A percentile compares a stretch with the other conserved stretches of the same genome.
These are phyloP conservation scores for Cyclotella baltica DNA, from an alignment of 108 stramenopile genomes.

Conservation along the genomic window DNA sequence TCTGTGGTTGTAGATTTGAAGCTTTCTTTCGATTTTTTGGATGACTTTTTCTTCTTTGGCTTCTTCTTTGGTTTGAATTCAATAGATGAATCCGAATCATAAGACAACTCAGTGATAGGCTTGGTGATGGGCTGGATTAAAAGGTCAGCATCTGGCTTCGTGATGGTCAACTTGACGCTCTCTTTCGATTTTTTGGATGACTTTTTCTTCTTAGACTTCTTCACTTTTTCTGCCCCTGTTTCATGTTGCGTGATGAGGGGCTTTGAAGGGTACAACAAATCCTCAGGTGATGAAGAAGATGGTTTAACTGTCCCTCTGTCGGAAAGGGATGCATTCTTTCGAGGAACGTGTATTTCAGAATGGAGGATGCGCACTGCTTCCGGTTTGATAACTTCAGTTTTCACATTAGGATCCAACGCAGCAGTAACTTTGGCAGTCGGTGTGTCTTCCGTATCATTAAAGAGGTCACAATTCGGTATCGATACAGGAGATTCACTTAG, in stretches of 20 bases:
- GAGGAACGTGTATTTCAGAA: slow-evolving; percentile 4
- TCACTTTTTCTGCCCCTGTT: too few species aligned
- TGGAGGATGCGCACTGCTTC: slow-evolving; percentile 4
- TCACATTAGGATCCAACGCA: not conserved
- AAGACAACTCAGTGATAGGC: not conserved
- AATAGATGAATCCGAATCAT: not conserved
- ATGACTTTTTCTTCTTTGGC: too few species aligned
- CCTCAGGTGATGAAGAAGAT: not conserved
- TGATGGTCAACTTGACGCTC: too few species aligned
- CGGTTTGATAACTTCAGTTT: slow-evolving; percentile 5
- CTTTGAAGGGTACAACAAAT: not conserved
- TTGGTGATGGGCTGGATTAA: too few species aligned
- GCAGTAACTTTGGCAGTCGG: slow-evolving; percentile 1
- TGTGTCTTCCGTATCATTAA: not conserved
- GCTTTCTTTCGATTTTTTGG: too few species aligned
- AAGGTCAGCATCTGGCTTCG: not conserved
- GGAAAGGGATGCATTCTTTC: not conserved
- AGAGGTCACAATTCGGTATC: slow-evolving; percentile 23
- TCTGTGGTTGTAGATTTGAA: too few species aligned
- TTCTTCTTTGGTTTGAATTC: too few species aligned
- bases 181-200: too few species aligned
- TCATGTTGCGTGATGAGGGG: not conserved
- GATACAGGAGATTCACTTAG: slow-evolving; percentile 54
- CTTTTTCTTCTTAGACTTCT: too few species aligned
- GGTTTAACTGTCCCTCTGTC: not conserved